Evolutionary conservation across 163 green algal species (phyloP).

Genomic region (Chlamydomonas reinhardtii): DNA sequence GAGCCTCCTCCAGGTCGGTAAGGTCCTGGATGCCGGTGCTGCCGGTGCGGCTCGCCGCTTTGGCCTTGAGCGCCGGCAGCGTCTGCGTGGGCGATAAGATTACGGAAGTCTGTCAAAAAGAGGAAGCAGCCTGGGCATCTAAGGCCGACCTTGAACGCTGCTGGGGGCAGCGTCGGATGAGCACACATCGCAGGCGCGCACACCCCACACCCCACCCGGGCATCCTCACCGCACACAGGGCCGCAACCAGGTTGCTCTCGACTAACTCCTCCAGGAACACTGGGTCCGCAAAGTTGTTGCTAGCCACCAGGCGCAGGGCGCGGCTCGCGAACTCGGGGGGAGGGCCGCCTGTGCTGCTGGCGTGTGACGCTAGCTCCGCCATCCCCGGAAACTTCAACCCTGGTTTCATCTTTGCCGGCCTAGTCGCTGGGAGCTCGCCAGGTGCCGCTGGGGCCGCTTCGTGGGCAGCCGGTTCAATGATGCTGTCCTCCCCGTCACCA

Average conservation of each 20-base stretch:
- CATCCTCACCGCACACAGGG: background rate
- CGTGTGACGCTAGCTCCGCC: background rate
- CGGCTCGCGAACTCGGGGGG: background rate
- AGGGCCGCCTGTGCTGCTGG: background rate
- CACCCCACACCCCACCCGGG: background rate
- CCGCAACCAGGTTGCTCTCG: background rate
- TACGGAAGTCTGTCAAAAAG: too few species aligned
- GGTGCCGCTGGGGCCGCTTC: too few species aligned
- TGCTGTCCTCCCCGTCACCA: too few species aligned
- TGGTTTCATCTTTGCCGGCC: too few species aligned
- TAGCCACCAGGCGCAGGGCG: background rate
- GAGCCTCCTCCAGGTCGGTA: conserved; percentile 24
- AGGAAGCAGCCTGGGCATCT: too few species aligned
- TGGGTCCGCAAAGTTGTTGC: background rate
- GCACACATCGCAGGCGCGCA: too few species aligned
- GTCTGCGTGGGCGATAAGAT: too few species aligned
- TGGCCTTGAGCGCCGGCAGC: conserved; percentile 18
- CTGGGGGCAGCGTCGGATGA: too few species aligned
- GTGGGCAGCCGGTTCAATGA: too few species aligned
- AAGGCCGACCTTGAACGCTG: too few species aligned
- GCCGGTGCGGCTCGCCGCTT: background rate
- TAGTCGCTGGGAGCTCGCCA: too few species aligned
- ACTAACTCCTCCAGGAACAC: background rate
- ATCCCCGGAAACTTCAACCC: background rate
- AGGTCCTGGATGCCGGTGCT: conserved; percentile 26